Evolutionary conservation across 2,329 filamentous ascomycete genomes (phyloP).

Genomic region (Lecanicillium sp.): DNA sequence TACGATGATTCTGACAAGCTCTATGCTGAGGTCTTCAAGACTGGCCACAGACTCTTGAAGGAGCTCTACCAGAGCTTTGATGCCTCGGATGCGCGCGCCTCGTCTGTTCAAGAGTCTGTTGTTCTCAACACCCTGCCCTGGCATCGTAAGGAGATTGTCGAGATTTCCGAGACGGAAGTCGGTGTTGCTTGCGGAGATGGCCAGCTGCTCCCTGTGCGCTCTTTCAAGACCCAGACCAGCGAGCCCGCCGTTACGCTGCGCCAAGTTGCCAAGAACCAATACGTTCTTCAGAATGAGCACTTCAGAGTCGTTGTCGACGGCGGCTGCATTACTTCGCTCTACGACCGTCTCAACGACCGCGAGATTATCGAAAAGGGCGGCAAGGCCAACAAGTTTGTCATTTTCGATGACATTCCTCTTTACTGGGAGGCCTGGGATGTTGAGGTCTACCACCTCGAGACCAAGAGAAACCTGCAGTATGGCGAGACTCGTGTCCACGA

Average conservation of each 20-base stretch:
- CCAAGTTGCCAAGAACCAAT: constrained; percentile 54
- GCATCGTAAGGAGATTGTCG: constrained; percentile 69
- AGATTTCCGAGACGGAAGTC: constrained; percentile 47
- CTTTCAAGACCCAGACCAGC: constrained; percentile 39
- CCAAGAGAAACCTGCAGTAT: constrained; percentile 67
- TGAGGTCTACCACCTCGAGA: constrained; percentile 90
- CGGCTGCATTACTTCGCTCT: constrained; percentile 78
- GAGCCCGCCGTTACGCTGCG: constrained; percentile 47
- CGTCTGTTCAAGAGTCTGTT: constrained; percentile 43
- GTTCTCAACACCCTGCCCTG: constrained; percentile 85
- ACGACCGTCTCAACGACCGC: constrained; percentile 65
- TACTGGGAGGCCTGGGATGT: constrained; percentile 99
- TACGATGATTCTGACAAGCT: constrained; percentile 92
- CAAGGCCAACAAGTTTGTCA: constrained; percentile 85
- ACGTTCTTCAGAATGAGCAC: constrained; percentile 72
- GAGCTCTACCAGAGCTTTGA: constrained; percentile 65
- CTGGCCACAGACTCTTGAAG: constrained; percentile 64
- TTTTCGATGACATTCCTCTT: constrained; percentile 94
- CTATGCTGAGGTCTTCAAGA: constrained; percentile 77
- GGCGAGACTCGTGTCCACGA: constrained; percentile 67
- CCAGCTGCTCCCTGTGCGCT: constrained; percentile 44
- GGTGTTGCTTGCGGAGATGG: constrained; percentile 54
- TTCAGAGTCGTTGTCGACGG: constrained; percentile 65
- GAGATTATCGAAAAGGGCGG: constrained; percentile 69
- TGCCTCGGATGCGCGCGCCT: constrained; percentile 41